These are phyloP conservation scores for Xanthoceras sorbifolium DNA, from an alignment of 345 rosid genomes.

Conservation along the genomic window DNA sequence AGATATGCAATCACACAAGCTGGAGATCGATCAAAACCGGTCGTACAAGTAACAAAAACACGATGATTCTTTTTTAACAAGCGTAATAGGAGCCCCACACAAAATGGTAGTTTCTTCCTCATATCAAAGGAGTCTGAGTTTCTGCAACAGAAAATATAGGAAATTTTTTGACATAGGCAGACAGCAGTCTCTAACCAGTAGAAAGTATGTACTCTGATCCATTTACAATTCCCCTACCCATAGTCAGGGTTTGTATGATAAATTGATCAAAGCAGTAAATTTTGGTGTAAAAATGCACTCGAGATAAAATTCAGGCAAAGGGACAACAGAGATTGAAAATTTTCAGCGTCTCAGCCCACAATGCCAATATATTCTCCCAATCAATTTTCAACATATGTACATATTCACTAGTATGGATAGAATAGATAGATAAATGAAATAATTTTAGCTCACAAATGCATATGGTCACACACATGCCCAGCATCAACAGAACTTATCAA, in stretches of 20 bases:
- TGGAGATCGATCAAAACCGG: slow-evolving; percentile 87
- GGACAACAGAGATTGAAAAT: background rate
- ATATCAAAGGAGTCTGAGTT: slow-evolving; percentile 84
- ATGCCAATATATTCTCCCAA: background rate
- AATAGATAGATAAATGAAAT: background rate
- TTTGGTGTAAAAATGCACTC: slow-evolving; percentile 8
- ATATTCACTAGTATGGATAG: background rate
- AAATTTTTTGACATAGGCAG: slow-evolving; percentile 5
- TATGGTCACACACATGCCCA: background rate
- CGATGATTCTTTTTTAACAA: slow-evolving; percentile 84
- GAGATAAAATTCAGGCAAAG: background rate
- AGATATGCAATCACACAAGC: slow-evolving; percentile 90
- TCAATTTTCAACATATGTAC: background rate
- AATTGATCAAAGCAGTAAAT: background rate
- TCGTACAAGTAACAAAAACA: slow-evolving; percentile 84
- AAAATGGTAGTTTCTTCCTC: slow-evolving; percentile 87
- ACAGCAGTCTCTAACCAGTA: background rate
- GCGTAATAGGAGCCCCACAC: slow-evolving; percentile 81
- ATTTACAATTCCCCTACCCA: background rate
- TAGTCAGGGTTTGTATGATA: background rate
- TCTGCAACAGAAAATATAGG: slow-evolving; percentile 46
- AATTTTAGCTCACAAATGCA: background rate
- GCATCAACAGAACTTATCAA: slow-evolving; percentile 5
- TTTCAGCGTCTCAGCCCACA: background rate
- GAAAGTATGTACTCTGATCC: background rate